Base-by-base conservation (phyloP, 495 filamentous ascomycete species). In the Extremus antarcticus region DNA sequence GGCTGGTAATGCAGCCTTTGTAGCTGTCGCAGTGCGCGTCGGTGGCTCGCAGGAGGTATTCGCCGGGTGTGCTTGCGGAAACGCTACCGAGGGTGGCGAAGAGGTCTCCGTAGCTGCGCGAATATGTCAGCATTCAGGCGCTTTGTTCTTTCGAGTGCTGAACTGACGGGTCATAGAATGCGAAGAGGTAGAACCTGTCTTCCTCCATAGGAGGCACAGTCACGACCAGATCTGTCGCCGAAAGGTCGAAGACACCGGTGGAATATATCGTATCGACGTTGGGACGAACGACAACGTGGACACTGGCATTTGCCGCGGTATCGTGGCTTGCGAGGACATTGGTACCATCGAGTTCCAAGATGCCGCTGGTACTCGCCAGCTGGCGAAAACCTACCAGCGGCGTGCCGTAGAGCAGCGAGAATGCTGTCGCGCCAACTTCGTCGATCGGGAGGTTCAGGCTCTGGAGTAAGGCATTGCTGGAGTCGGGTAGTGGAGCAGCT, bases 221-320 rank as follows among this genome's bases (percentile, higher is more conserved):
- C 17, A 61, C 46, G 9, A 47, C 58, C 21, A 61, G 3, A 25
- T 61, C 58, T 4, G 15, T 9, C 15, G 2, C 21, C 1, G 49
- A 53, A 2, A 61, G 41, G 25, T 61, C 58, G 10, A 40, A 41
- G n/a, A 58, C 46, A 4, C 40, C 25, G 0, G 19, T 48, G 1
- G 58, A 39, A 50, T 61, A 61, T 19, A 61, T 23, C 10, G 58
- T 61, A 32, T 61, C 58, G 9, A 47, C 55, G 35, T 61, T 61
- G 32, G 58, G 58, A 1, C 35, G 8, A 15, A 57, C 50, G 41
- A 61, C 51, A n/a, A n/a, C n/a, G n/a, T n/a, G n/a, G n/a, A n/a
- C n/a, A n/a, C n/a, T n/a, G n/a, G n/a, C n/a, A n/a, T n/a, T n/a
- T n/a, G n/a, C n/a, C n/a, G n/a, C n/a, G n/a, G n/a, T n/a, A n/a